Conservation (phyloP, 176 grass and related monocot species). For the Raddia guianensis region DNA sequence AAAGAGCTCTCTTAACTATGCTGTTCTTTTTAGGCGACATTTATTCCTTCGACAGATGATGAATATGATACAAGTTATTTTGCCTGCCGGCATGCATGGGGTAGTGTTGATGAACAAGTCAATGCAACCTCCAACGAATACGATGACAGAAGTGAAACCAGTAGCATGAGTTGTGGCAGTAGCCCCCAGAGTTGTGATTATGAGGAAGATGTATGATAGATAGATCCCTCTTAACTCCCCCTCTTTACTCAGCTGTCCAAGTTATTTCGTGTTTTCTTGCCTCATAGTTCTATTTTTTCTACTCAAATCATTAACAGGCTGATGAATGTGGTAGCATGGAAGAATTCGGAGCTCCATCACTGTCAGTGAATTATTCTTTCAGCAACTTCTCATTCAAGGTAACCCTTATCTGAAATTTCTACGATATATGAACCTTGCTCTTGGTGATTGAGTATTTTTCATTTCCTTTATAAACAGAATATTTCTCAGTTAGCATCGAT, state of each 20-base stretch:
- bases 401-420: neutral
- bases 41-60: slow-evolving; percentile 85
- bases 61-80: slow-evolving; percentile 98
- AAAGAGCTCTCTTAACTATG: neutral
- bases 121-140: slow-evolving; percentile 48
- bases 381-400: slow-evolving; percentile 99
- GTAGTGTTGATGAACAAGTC: slow-evolving; percentile 47
- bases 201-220: slow-evolving; percentile 81
- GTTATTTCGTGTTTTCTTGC: neutral
- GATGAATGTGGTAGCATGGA: slow-evolving; percentile 96
- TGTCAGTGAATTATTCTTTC: slow-evolving; percentile 87
- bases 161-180: slow-evolving; percentile 83
- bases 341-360: slow-evolving; percentile 65
- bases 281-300: neutral
- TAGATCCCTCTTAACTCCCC: neutral
- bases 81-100: slow-evolving; percentile 78
- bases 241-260: neutral
- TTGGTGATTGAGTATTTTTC: neutral
- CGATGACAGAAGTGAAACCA: slow-evolving; percentile 68
- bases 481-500: slow-evolving; percentile 96
- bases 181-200: slow-evolving; percentile 65
- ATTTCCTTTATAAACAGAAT: slow-evolving; percentile 55
- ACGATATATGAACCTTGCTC: neutral
- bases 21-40: slow-evolving; percentile 59
- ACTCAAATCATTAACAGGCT: slow-evolving; percentile 48